Conservation (phyloP, 78 protist species). For the Creolimax fragrantissima region DNA sequence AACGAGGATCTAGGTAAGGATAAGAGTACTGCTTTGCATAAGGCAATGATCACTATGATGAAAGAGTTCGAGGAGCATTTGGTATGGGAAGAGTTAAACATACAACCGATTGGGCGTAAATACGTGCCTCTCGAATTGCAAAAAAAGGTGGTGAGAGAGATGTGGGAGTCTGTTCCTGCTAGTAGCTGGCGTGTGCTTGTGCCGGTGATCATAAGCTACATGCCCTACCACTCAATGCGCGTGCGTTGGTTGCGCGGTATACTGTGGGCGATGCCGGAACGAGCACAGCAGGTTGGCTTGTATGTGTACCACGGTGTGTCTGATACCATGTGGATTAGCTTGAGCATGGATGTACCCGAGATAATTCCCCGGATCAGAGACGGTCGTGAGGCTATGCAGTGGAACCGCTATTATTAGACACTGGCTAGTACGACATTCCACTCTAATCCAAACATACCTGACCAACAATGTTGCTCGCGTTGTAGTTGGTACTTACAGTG, state of each 20-base stretch:
- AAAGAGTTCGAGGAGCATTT: not conserved
- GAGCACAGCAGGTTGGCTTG: not conserved
- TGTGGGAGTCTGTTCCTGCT: constrained; percentile 1
- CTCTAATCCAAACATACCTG: no score
- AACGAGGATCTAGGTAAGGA: no score
- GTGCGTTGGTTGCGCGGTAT: not conserved
- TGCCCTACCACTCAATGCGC: constrained; percentile 10
- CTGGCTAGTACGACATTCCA: not conserved
- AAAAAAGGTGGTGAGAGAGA: not conserved
- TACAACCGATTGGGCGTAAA: constrained; percentile 22
- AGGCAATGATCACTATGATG: not conserved
- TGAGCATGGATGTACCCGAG: not conserved
- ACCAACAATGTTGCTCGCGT: no score
- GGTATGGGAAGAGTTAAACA: constrained; percentile 14
- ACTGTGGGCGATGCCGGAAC: constrained; percentile 21
- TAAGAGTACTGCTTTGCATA: no score
- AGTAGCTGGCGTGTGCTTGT: not conserved
- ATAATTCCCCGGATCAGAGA: not conserved
- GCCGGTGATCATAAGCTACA: not conserved
- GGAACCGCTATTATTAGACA: constrained; percentile 4
- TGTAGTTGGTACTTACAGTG: no score
- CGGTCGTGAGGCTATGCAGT: not conserved
- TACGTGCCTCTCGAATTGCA: constrained; percentile 1
- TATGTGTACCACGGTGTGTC: constrained; percentile 3
- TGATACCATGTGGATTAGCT: not conserved